Evolutionary conservation across 2,329 filamentous ascomycete genomes (phyloP).

Genomic region (Claviceps spartinae): DNA sequence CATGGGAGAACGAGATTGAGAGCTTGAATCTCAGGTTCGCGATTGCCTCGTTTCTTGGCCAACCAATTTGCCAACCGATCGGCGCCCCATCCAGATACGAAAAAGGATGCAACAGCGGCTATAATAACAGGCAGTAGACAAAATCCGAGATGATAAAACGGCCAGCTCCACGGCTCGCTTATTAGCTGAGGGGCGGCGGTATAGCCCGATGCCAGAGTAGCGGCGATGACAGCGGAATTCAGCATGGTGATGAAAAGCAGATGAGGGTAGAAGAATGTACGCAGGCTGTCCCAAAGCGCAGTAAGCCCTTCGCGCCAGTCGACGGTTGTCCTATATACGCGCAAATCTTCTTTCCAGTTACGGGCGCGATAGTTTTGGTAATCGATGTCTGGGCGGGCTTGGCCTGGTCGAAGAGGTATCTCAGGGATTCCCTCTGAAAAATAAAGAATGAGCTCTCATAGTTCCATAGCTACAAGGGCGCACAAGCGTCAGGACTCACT

Average conservation of each 20-base stretch:
- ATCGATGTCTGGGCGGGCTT: neutral
- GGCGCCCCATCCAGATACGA: neutral
- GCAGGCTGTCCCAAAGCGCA: constrained; percentile 1
- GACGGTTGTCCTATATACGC: neutral
- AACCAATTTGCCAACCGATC: constrained; percentile 1
- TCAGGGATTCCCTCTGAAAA: neutral
- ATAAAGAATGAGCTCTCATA: neutral
- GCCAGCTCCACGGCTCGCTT: constrained; percentile 1
- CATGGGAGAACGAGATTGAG: constrained; percentile 1
- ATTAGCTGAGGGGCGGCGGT: neutral
- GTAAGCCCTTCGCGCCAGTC: neutral
- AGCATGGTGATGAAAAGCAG: constrained; percentile 3
- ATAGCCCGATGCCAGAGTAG: constrained; percentile 1
- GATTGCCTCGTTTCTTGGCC: constrained; percentile 1
- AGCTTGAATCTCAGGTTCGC: neutral
- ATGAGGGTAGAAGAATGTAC: constrained; percentile 3
- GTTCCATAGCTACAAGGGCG: neutral
- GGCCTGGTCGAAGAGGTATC: neutral
- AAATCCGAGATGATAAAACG: constrained; percentile 1
- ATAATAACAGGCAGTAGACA: constrained; percentile 1
- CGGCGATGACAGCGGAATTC: constrained; percentile 2
- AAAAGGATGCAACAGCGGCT: neutral
- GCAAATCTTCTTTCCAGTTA: neutral
- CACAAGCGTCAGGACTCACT: neutral
- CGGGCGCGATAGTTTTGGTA: neutral